Base-by-base conservation (phyloP, 345 rosid genomes). In the Jatropha curcas region DNA sequence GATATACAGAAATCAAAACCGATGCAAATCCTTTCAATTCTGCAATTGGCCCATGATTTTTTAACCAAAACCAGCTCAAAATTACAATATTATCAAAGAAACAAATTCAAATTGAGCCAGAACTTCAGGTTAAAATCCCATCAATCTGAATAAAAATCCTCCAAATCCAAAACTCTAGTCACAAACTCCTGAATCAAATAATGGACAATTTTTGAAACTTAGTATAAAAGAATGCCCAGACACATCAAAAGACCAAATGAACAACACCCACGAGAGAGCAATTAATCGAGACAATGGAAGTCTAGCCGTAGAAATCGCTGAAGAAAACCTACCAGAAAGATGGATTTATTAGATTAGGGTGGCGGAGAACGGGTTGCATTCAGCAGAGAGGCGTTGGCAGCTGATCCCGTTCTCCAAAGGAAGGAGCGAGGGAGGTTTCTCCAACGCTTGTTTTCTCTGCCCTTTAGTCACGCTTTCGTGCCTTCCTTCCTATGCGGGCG, bases 1-100 rank as follows among this genome's bases (percentile, higher is more conserved):
- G 86, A 58, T 68, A 68, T 30, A 68, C 68, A 39, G 43, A 76
- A 51, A 75, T 67, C 64, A 68, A 73, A 20, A 73, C 39, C 79
- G 27, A 74, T 70, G 61, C 79, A 79, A 76, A 65, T 65, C 76
- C 60, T 55, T 74, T 72, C 81, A 76, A 76, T 70, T 56, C 25
- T 25, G 50, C 62, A 55, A 72, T 1, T 62, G n/a, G 28, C 65
- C 77, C 81, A 79, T 77, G 13, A 70, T 68, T 77, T 72, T 64
- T 34, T 16, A 64, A 37, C 43, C 16, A 70, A 58, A 61, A 19
- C 27, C 11, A 20, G 66, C 25, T 11, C 60, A 53, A 67, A 57
- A 50, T 10, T 17, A 64, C 43, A 30, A 43, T 39, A n/a, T 43
- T 28, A 57, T 33, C 65, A 31, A 27, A 62, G 24, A 52, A 27